Evolutionary conservation across 2,329 filamentous ascomycete genomes (phyloP).

Genomic region (Fusarium coicis): DNA sequence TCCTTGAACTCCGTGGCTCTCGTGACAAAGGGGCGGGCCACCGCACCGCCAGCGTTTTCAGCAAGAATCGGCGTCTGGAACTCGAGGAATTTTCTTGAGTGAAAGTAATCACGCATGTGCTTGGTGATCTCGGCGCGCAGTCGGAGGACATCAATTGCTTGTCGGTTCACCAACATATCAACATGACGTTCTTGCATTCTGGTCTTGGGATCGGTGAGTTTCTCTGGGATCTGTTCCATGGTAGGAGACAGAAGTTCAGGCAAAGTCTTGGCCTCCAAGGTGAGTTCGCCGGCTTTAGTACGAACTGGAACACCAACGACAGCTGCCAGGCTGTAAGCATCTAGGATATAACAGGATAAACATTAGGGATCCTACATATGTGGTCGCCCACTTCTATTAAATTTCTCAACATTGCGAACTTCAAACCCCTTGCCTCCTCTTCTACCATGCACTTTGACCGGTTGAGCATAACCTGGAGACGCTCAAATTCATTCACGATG

Average conservation of each 20-base stretch:
- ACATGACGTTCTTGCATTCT: conserved; percentile 83
- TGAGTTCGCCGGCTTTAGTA: conserved; percentile 79
- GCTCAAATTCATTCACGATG: conserved; percentile 76
- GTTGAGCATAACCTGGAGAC: conserved; percentile 82
- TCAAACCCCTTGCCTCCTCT: conserved; percentile 49
- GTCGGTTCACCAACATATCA: conserved; percentile 82
- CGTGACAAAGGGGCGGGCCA: conserved; percentile 87
- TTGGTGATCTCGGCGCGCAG: conserved; percentile 80
- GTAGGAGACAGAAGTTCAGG: conserved; percentile 81
- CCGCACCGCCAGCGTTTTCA: conserved; percentile 84
- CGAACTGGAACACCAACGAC: conserved; percentile 76
- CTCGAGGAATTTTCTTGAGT: conserved; percentile 79
- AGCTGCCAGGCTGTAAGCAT: conserved; percentile 58
- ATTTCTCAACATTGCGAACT: conserved; percentile 70
- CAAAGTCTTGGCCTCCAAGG: conserved; percentile 73
- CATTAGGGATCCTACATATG: conserved; percentile 70
- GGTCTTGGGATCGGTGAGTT: conserved; percentile 76
- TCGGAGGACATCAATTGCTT: conserved; percentile 74
- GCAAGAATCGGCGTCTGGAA: conserved; percentile 92
- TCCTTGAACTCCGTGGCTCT: conserved; percentile 79
- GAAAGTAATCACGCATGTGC: conserved; percentile 78
- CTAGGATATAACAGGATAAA: conserved; percentile 26
- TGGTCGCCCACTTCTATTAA: conserved; percentile 84
- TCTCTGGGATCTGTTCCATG: conserved; percentile 80
- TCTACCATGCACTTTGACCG: conserved; percentile 59